Conservation (phyloP, 1,139 yeast species). For the Magnusiomyces fungicola region DNA sequence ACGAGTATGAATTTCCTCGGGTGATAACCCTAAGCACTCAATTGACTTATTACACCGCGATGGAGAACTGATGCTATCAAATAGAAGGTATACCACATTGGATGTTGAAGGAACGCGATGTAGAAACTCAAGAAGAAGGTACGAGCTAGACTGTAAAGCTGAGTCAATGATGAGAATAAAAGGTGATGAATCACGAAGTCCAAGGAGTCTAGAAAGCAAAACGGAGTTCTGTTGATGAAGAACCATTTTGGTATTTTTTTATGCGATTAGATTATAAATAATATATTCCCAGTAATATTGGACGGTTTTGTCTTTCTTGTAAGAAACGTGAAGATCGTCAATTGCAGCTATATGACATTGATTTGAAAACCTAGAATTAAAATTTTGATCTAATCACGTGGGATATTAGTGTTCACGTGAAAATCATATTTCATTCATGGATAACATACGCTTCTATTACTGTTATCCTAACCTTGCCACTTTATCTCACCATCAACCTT, state of each 20-base stretch:
- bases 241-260: conserved; percentile 9
- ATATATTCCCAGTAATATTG: no score
- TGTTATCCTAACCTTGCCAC: no score
- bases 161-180: conserved; percentile 64
- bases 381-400: no score
- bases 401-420: no score
- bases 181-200: conserved; percentile 67
- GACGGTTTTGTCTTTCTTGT: no score
- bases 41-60: conserved; percentile 43
- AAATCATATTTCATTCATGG: no score
- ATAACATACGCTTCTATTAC: no score
- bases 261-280: no score
- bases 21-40: conserved; percentile 37
- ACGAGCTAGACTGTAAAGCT: conserved; percentile 55
- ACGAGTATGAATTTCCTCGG: background rate
- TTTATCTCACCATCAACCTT: no score
- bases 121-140: conserved; percentile 51
- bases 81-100: conserved; percentile 47
- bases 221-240: conserved; percentile 29
- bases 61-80: conserved; percentile 51
- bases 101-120: conserved; percentile 30
- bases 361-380: no score
- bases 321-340: no score
- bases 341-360: no score
- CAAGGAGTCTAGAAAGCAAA: conserved; percentile 44